Conservation (phyloP, 2,329 filamentous ascomycete species). For the Xylaria digitata region DNA sequence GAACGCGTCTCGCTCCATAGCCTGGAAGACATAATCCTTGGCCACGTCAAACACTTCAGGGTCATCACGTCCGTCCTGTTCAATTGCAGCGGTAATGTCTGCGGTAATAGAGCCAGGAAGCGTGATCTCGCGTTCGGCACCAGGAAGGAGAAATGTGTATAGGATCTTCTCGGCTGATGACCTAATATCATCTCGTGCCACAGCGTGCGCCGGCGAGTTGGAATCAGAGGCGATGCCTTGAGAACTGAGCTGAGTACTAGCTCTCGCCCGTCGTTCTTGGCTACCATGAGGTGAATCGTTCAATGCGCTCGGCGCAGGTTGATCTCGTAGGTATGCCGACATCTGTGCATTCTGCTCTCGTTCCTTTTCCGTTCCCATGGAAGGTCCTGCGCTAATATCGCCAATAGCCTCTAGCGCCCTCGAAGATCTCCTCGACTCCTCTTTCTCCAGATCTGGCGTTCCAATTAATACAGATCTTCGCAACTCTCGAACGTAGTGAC, state of each 20-base stretch:
- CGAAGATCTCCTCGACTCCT: conserved; percentile 85
- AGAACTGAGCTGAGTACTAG: conserved; percentile 67
- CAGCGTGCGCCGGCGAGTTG: conserved; percentile 83
- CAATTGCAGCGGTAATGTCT: conserved; percentile 87
- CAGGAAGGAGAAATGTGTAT: conserved; percentile 95
- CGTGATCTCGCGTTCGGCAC: conserved; percentile 96
- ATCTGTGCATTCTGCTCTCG: conserved; percentile 88
- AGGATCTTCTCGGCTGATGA: conserved; percentile 97
- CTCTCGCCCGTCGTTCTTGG: conserved; percentile 57
- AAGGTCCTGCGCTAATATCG: conserved; percentile 72
- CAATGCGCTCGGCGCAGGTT: conserved; percentile 59
- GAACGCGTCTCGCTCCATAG: conserved; percentile 99
- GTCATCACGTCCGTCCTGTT: conserved; percentile 91
- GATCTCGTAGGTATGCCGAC: conserved; percentile 85
- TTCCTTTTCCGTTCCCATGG: conserved; percentile 74
- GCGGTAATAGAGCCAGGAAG: conserved; percentile 88
- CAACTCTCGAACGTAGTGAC: conserved; percentile 95
- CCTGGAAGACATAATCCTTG: conserved; percentile 99
- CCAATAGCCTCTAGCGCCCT: conserved; percentile 78
- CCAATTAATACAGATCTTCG: conserved; percentile 92
- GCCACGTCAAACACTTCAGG: conserved; percentile 97
- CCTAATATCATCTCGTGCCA: conserved; percentile 88
- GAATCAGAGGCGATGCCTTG: conserved; percentile 77
- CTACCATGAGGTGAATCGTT: conserved; percentile 68
- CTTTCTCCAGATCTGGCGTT: conserved; percentile 88